These are phyloP conservation scores for Symmetrospora coprosmae DNA, from an alignment of 768 basidiomycete genomes.

Conservation along the genomic window DNA sequence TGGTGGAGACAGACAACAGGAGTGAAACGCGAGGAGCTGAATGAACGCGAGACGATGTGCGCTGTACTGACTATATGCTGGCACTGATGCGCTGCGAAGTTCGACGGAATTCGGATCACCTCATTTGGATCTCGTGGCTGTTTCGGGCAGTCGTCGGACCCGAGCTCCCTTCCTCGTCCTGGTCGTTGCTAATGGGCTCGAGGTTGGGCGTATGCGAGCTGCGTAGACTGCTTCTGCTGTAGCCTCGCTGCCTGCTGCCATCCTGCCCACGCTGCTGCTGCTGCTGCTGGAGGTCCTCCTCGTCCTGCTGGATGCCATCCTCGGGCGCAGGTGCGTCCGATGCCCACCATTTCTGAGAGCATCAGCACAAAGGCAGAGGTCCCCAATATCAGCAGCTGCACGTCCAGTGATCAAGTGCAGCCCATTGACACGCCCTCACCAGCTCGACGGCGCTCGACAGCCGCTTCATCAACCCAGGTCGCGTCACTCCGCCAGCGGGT, in stretches of 20 bases:
- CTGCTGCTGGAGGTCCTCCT: conserved; percentile 6
- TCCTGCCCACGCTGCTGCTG: not conserved
- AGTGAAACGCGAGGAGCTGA: not conserved
- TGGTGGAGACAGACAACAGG: not conserved
- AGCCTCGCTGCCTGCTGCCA: not conserved
- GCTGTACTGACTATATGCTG: no score
- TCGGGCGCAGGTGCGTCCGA: not conserved
- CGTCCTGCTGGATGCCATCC: not conserved
- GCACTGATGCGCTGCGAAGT: no score
- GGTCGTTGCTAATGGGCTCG: no score
- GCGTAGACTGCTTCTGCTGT: not conserved
- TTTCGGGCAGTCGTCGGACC: no score
- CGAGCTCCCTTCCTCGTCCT: no score
- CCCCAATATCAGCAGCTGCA: no score
- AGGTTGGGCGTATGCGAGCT: no score
- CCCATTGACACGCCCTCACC: not conserved
- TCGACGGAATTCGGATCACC: not conserved
- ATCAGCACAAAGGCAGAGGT: no score
- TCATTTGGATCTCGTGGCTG: conserved; percentile 5
- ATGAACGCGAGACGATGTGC: not conserved
- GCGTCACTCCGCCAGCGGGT: not conserved
- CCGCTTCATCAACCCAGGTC: not conserved
- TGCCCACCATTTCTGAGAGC: conserved; percentile 10
- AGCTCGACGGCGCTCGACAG: conserved; percentile 5
- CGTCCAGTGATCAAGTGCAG: no score